These are phyloP conservation scores for Leccinellum albellum DNA, from an alignment of 768 basidiomycete genomes.

Conservation along the genomic window DNA sequence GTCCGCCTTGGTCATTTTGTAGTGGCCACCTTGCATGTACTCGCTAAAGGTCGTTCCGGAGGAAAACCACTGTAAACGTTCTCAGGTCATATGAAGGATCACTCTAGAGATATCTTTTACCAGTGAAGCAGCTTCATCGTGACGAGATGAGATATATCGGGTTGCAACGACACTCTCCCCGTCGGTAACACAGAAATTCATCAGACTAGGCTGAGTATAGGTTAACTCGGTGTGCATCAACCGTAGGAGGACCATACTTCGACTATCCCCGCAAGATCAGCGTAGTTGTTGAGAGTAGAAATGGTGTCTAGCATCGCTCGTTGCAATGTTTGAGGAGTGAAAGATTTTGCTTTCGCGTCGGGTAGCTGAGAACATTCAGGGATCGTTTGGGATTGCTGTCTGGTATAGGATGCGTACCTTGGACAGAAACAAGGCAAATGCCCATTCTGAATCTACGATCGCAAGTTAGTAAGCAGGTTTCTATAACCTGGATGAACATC, in stretches of 20 bases:
- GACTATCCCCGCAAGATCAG: conserved; percentile 65
- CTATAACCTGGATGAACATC: conserved; percentile 6
- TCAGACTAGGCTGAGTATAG: conserved; percentile 63
- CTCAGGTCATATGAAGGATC: conserved; percentile 4
- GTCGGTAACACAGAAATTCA: conserved; percentile 97
- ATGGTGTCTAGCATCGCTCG: conserved; percentile 91
- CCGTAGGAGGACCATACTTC: conserved; percentile 47
- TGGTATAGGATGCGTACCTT: conserved; percentile 43
- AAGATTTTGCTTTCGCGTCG: conserved; percentile 70
- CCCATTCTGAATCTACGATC: conserved; percentile 87
- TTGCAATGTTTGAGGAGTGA: conserved; percentile 67
- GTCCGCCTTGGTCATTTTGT: conserved; percentile 93
- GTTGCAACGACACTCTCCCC: conserved; percentile 92
- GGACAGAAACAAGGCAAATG: conserved; percentile 88
- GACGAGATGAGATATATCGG: conserved; percentile 88
- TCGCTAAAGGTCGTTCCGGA: conserved; percentile 94
- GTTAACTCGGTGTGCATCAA: background rate
- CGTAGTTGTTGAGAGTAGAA: conserved; percentile 67
- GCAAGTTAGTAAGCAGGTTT: background rate
- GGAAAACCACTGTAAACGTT: conserved; percentile 72
- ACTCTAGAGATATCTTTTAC: conserved; percentile 35
- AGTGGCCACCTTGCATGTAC: conserved; percentile 83
- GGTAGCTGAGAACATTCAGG: conserved; percentile 53
- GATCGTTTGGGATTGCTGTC: background rate
- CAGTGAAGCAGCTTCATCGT: conserved; percentile 89